phyloP scores from a whole-genome alignment of 495 filamentous ascomycete genomes.

The Talaromyces ruber region DNA sequence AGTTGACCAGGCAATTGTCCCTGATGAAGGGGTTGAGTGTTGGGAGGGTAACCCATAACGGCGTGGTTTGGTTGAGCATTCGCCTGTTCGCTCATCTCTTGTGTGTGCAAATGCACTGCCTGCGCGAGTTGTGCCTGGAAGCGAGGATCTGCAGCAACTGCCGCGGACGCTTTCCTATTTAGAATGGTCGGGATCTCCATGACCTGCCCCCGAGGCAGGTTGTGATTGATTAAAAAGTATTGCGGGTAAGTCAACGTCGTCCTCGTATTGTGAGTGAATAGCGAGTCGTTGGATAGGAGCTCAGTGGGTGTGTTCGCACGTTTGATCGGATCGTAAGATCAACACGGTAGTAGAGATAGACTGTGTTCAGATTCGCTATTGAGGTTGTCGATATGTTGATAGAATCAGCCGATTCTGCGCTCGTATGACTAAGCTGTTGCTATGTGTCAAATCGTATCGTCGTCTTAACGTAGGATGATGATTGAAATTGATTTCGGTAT shows the following conservation, averaged over 20 bases:
- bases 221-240: conserved; percentile 22
- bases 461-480: background rate
- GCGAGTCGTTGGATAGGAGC: background rate
- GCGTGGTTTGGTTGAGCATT: conserved; percentile 63
- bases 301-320: background rate
- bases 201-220: conserved; percentile 31
- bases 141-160: conserved; percentile 43
- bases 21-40: conserved; percentile 34
- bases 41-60: conserved; percentile 47
- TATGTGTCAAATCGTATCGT: background rate
- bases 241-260: background rate
- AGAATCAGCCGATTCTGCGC: background rate
- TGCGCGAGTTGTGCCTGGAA: conserved; percentile 49
- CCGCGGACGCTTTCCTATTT: conserved; percentile 53
- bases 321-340: background rate
- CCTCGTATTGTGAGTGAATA: background rate
- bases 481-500: background rate
- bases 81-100: conserved; percentile 55
- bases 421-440: background rate
- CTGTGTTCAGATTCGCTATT: background rate
- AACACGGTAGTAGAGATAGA: background rate
- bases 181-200: conserved; percentile 69
- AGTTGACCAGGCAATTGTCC: conserved; percentile 31
- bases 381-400: background rate
- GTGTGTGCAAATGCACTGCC: conserved; percentile 28